Base-by-base conservation (phyloP, 805 yeast genomes). In the Candida stauntonica region DNA sequence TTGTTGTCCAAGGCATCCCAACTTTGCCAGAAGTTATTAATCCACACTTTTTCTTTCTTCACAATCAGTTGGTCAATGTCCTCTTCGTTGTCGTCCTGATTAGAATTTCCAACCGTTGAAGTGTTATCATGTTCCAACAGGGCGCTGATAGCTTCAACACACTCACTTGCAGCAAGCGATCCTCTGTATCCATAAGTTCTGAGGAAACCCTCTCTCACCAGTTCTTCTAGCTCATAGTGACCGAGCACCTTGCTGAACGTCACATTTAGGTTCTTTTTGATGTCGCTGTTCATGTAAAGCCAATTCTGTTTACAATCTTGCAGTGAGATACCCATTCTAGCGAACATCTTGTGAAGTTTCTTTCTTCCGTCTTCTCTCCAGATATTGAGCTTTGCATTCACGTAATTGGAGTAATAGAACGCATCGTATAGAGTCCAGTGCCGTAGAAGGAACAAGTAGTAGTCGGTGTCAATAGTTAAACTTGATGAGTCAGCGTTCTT, bases 381-480 rank as follows among this genome's bases (percentile, higher is more conserved):
- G 27, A 93, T 65, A 40, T 79, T 79, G 40, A 93, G 65, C 57
- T 88, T 86, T 11, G 98, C 84, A 53, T 89, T 86, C 24, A 91
- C 88, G 54, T 81, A 91, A 44, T 87, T 81, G n/a, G 96, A 86
- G 57, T 89, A 93, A 54, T 78, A 76, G 61, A 94, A 87, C 45
- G 96, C 73, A 48, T 91, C 94, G 62, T 93, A 91, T 14, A 93
- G 65, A 9, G 95, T 83, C 86, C 98, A 89, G 59, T 91, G 97
- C 33, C 97, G 79, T 32, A 93, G 67, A 29, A 94, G 63, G 55
- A 89, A 93, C 31, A 93, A 65, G 42, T 87, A 79, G 60, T 85
- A 93, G 60, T 94, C 99, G 18, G 81, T 75, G 52, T 86, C 96
- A 14, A 86, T 66, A 17, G 72, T 70, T 19, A 93, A 62, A 2